phyloP scores from a whole-genome alignment of 768 basidiomycete genomes.

The Russula emetica region DNA sequence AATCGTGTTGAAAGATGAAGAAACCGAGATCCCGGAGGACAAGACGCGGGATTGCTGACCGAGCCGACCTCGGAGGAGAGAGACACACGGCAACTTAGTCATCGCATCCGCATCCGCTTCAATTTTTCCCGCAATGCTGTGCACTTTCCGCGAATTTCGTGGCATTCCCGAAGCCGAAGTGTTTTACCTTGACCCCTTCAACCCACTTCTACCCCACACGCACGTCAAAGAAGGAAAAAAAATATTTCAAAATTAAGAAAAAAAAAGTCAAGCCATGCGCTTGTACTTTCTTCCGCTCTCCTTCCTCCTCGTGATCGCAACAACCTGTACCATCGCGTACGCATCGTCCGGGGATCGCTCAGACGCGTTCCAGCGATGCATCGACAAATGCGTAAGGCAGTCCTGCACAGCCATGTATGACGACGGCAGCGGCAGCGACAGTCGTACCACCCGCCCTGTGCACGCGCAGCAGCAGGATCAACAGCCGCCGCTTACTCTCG shows the following conservation, averaged over 20 bases:
- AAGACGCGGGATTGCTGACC: background rate
- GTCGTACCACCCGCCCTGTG: background rate
- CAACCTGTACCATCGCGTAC: background rate
- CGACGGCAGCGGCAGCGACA: background rate
- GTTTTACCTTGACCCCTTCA: background rate
- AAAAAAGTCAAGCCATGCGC: slow-evolving; percentile 21
- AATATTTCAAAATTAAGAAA: background rate
- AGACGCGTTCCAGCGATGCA: slow-evolving; percentile 37
- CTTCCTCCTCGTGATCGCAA: background rate
- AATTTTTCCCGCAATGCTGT: background rate
- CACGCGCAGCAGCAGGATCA: background rate
- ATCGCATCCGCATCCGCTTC: background rate
- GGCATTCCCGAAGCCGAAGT: background rate
- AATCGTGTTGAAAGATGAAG: slow-evolving; percentile 1
- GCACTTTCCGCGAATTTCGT: background rate
- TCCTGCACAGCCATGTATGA: slow-evolving; percentile 38
- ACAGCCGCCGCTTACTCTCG: slow-evolving; percentile 37
- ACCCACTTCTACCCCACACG: background rate
- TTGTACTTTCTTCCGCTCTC: slow-evolving; percentile 5
- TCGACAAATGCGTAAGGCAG: slow-evolving; percentile 24
- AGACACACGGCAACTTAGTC: background rate
- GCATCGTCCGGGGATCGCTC: slow-evolving; percentile 38
- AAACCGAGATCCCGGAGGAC: too few species aligned
- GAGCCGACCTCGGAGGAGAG: background rate
- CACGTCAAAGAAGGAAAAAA: background rate